A percentile compares a stretch with the other conserved stretches of the same genome.
These are phyloP conservation scores for Leucogyrophana mollusca DNA, from an alignment of 768 basidiomycete species.

Conservation along the genomic window DNA sequence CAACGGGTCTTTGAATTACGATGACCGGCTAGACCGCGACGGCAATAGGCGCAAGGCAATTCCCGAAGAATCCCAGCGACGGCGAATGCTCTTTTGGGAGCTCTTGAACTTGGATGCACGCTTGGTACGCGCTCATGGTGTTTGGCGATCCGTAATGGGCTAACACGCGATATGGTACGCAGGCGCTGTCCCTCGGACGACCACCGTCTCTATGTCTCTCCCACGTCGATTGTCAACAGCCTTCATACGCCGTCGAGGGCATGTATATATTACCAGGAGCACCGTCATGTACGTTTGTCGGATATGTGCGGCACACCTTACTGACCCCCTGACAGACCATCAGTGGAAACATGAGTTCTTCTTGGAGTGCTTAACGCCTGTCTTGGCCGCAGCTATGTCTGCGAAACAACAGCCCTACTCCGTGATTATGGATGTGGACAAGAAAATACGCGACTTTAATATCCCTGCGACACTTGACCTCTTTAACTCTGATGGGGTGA, in stretches of 20 bases:
- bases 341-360: conserved; percentile 73
- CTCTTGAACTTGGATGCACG: conserved; percentile 67
- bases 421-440: conserved; percentile 53
- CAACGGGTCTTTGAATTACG: conserved; percentile 9
- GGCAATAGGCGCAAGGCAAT: conserved; percentile 61
- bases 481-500: conserved; percentile 33
- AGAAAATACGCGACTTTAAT: conserved; percentile 51
- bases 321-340: conserved; percentile 45
- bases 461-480: conserved; percentile 51
- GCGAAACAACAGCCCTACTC: conserved; percentile 51
- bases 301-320: conserved; percentile 7
- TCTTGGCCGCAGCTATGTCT: conserved; percentile 56
- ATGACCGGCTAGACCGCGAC: conserved; percentile 55
- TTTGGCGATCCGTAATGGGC: background rate
- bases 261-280: conserved; percentile 27
- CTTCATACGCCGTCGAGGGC: conserved; percentile 29
- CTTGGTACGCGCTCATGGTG: conserved; percentile 45
- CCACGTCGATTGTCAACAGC: conserved; percentile 61
- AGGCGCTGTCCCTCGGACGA: conserved; percentile 71
- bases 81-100: conserved; percentile 73
- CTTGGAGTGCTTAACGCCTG: conserved; percentile 58
- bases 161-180: conserved; percentile 10
- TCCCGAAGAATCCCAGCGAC: conserved; percentile 71
- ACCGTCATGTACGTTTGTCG: conserved; percentile 26
- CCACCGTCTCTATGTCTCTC: conserved; percentile 66